phyloP scores from a whole-genome alignment of 1,284 basidiomycete genomes.

The Bjerkandera adusta region DNA sequence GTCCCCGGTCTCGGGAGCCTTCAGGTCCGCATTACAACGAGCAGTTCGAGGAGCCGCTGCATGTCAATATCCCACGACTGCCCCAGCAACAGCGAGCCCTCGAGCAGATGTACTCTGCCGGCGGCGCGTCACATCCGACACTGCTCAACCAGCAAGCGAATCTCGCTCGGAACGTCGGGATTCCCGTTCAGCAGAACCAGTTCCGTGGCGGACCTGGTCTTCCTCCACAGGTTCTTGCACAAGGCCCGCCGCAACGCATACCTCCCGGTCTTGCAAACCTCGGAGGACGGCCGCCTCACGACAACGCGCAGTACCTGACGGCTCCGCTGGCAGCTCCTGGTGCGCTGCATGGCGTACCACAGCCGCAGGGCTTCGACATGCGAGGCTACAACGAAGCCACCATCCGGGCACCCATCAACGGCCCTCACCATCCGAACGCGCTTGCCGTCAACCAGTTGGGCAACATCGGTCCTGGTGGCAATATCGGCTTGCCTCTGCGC shows the following conservation, averaged over 20 bases:
- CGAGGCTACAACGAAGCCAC: constrained; percentile 46
- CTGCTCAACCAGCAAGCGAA: constrained; percentile 45
- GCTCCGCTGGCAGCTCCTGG: no score
- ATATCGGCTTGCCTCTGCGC: constrained; percentile 54
- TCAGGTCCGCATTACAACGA: constrained; percentile 55
- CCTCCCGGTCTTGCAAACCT: constrained; percentile 83
- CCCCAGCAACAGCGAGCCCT: constrained; percentile 49
- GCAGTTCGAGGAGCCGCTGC: constrained; percentile 56
- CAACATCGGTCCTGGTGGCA: constrained; percentile 44
- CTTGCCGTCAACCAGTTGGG: constrained; percentile 44
- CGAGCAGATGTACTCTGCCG: constrained; percentile 52
- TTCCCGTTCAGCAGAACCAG: constrained; percentile 58
- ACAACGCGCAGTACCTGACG: constrained; percentile 63
- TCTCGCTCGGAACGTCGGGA: constrained; percentile 47
- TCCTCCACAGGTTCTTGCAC: constrained; percentile 44
- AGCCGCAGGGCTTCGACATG: constrained; percentile 50
- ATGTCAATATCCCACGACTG: constrained; percentile 57
- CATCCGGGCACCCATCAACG: constrained; percentile 48
- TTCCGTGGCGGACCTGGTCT: constrained; percentile 69
- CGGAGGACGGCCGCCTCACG: constrained; percentile 76
- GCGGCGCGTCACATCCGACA: constrained; percentile 44
- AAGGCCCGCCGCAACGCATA: constrained; percentile 50
- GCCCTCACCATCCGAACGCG: constrained; percentile 53
- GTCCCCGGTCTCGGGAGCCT: constrained; percentile 54
- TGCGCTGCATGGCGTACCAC: constrained; percentile 44